These are phyloP conservation scores for Emergomyces orientalis DNA, from an alignment of 2,329 filamentous ascomycete species.

Conservation along the genomic window DNA sequence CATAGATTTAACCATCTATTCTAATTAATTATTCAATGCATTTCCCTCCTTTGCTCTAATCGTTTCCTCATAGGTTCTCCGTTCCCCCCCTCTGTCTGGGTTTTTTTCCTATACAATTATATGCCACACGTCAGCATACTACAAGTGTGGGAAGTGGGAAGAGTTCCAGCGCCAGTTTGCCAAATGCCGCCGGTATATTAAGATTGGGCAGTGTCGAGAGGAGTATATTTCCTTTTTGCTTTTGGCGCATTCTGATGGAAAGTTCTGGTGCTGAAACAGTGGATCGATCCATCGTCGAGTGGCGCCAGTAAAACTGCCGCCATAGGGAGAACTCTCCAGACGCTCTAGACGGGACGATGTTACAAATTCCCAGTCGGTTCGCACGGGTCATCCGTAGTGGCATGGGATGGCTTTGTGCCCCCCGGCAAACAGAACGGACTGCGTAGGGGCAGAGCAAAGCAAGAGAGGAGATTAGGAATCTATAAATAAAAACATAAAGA, in stretches of 20 bases:
- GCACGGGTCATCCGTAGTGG: not conserved
- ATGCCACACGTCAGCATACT: constrained; percentile 64
- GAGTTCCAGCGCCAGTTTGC: constrained; percentile 94
- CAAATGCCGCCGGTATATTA: constrained; percentile 77
- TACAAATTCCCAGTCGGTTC: not conserved
- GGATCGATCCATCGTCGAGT: not conserved
- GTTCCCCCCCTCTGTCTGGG: not conserved
- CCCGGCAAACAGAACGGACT: not conserved
- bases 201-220: too few species aligned
- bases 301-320: not conserved
- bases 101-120: too few species aligned
- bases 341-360: not conserved
- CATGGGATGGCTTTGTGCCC: too few species aligned
- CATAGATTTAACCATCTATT: not conserved
- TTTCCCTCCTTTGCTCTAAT: not conserved
- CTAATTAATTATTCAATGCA: not conserved
- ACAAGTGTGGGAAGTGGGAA: constrained; percentile 97
- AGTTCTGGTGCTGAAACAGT: not conserved
- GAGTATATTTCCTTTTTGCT: too few species aligned
- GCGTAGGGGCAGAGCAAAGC: not conserved
- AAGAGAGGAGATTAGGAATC: not conserved
- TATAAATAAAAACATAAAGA: not conserved
- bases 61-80: not conserved
- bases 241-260: too few species aligned
- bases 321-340: not conserved